Evolutionary conservation across 2,329 filamentous ascomycete genomes (phyloP), one percentile per base, ranked within the genome.

Genomic region (Aspergillus sp.): DNA sequence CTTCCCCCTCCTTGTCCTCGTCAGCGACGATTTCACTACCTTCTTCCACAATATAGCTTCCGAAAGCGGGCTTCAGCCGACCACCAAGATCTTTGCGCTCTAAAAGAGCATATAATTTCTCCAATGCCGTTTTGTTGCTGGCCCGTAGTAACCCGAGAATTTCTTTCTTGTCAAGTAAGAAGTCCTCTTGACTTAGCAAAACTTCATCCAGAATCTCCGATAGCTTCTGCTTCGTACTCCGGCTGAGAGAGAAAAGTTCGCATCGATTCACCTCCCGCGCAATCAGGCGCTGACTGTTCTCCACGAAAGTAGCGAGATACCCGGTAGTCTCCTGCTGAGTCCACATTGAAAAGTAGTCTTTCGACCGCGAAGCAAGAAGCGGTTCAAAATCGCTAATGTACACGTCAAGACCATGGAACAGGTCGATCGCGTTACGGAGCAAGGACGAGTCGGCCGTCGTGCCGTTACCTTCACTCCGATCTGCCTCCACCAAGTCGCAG

Each of bases 371-470:
- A 46, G 95, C 70, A 53, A 96, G 85, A 4, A 76, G 72, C 3
- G 85, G 83, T 67, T 97, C 93, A 57, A 98, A 95, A 12, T 80
- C 75, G 50, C 78, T 84, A 0, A 78, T 80, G 65, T 97, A 98
- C 3, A 91, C 81, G 46, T 84, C 82, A 41, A 96, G 79, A n/a
- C 90, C 81, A 57, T 94, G 84, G 52, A 97, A 79, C 80, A 96
- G 89, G 49, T 83, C 80, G 44, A 97, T 81, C 0, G 86, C 79
- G 48, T 88, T 82, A 54, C 80, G 82, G 45, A 97, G 80, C n/a
- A 90, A 70, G 3, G 70, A 67, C 0, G 79, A 68, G 55, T 89
- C 81, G 54, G 86, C 82, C 1, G 79, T 60, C 58, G 61, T 69
- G 58, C 48, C 77, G 67, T 67, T 69, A 45, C 62, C 74, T 6